Conservation (phyloP, 1,284 basidiomycete genomes). For the Puccinia polysora region DNA sequence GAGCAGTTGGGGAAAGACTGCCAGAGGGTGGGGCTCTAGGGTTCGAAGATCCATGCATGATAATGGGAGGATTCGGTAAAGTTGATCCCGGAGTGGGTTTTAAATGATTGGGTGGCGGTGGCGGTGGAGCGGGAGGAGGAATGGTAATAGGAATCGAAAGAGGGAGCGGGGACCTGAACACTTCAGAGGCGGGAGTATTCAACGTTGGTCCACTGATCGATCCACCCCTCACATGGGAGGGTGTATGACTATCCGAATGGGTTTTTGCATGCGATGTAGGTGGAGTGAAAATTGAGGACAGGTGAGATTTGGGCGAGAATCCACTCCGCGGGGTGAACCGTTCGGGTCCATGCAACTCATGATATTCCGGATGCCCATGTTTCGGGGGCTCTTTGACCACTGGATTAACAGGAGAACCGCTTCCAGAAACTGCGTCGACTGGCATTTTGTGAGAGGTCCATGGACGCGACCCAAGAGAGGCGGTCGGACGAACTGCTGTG, state of each 20-base stretch:
- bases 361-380: constrained; percentile 1
- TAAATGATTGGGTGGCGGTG: constrained; percentile 29
- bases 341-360: constrained; percentile 4
- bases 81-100: background rate
- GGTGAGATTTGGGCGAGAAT: background rate
- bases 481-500: background rate
- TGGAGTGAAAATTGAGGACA: background rate
- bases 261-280: background rate
- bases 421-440: background rate
- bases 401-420: background rate
- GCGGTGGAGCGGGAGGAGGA: constrained; percentile 37
- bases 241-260: constrained; percentile 9
- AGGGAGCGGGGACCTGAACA: constrained; percentile 37
- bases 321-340: background rate
- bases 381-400: background rate
- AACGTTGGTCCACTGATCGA: constrained; percentile 33
- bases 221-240: background rate
- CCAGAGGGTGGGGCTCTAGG: background rate
- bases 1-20: constrained; percentile 16
- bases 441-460: constrained; percentile 26
- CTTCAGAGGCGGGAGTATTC: constrained; percentile 39
- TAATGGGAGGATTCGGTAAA: background rate
- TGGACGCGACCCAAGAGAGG: constrained; percentile 17
- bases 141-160: constrained; percentile 41
- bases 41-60: background rate